Evolutionary conservation across 805 yeast species (phyloP), one percentile per base, ranked within the genome.

Genomic region (Wickerhamomyces xylosicus): DNA sequence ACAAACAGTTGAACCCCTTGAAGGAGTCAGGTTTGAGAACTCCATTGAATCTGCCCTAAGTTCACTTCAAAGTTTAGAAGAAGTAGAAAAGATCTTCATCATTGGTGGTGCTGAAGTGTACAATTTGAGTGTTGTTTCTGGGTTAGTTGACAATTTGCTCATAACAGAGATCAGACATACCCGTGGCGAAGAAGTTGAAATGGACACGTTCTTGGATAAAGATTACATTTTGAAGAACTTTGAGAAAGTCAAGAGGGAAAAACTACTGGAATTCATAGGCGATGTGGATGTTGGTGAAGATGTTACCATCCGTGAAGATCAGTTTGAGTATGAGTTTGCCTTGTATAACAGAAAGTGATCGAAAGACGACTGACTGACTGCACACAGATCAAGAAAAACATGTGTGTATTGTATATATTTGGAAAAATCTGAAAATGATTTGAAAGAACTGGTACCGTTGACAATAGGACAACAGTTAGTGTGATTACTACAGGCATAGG

Each of bases 71-170:
- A 21, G 19, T 10, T 33, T 44, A 35, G 45, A 50, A 4, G 45
- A 51, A 2, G 54, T 80, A 17, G 82, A 76, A 37, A 72, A 74
- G 36, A 67, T 92, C 1, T 92, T 78, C 53, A 71, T 92, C 19
- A 90, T 92, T 45, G 98, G 98, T 3, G 98, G 98, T 1, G 92
- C 89, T 1, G 89, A 89, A 54, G 66, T 92, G 8, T 92, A 92
- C 61, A 69, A 74, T 37, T 66, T 74, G 31, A 67, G 78, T 13
- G 39, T 61, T 39, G 7, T 3, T 60, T 15, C 73, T 77, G 2
- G 71, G 69, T 36, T 62, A 10, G 75, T 79, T 1, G 71, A 71
- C 35, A 67, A 75, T 21, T 59, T 85, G 37, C 66, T 85, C 19
- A 56, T 89, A 14, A 87, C 96, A 0, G 89, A 85, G 53, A 71